Evolutionary conservation across 306 rosid species (phyloP).

Genomic region (Pyrus pyrifolia): DNA sequence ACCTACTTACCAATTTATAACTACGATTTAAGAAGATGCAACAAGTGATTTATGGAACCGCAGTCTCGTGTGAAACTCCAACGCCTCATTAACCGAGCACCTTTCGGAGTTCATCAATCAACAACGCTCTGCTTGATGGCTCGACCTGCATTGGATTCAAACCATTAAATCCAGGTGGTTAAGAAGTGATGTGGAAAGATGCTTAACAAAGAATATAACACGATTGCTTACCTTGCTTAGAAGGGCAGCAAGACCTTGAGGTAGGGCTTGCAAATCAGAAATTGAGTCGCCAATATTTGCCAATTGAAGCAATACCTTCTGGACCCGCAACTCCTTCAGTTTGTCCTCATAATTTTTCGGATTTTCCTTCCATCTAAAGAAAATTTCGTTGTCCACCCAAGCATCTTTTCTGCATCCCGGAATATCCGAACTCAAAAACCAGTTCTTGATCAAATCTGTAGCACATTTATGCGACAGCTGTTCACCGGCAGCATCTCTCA

Average conservation of each 20-base stretch:
- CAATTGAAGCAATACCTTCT: slow-evolving; percentile 71
- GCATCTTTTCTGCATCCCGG: slow-evolving; percentile 47
- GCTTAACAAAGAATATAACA: background rate
- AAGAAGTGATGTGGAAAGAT: slow-evolving; percentile 8
- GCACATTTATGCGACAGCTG: slow-evolving; percentile 65
- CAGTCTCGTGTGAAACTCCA: background rate
- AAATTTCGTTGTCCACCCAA: slow-evolving; percentile 73
- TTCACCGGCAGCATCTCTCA: slow-evolving; percentile 80
- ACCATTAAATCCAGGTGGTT: slow-evolving; percentile 17
- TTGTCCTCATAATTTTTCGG: slow-evolving; percentile 55
- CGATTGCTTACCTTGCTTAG: slow-evolving; percentile 68
- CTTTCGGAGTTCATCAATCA: slow-evolving; percentile 67
- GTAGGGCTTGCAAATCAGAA: slow-evolving; percentile 78
- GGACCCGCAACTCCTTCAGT: slow-evolving; percentile 74
- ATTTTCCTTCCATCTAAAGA: slow-evolving; percentile 82
- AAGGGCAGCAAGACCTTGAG: slow-evolving; percentile 90
- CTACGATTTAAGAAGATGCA: slow-evolving; percentile 3
- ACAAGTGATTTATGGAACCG: background rate
- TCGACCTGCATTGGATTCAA: slow-evolving; percentile 59
- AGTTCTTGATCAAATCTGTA: slow-evolving; percentile 47
- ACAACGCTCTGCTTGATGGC: slow-evolving; percentile 46
- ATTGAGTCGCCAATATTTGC: slow-evolving; percentile 60
- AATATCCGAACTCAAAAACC: slow-evolving; percentile 58
- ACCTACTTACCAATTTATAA: background rate
- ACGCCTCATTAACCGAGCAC: slow-evolving; percentile 42